Percentiles rank a stretch among this genome's conserved stretches.
Conservation (phyloP, 257 asterid species). For the Solanum arcanum region DNA sequence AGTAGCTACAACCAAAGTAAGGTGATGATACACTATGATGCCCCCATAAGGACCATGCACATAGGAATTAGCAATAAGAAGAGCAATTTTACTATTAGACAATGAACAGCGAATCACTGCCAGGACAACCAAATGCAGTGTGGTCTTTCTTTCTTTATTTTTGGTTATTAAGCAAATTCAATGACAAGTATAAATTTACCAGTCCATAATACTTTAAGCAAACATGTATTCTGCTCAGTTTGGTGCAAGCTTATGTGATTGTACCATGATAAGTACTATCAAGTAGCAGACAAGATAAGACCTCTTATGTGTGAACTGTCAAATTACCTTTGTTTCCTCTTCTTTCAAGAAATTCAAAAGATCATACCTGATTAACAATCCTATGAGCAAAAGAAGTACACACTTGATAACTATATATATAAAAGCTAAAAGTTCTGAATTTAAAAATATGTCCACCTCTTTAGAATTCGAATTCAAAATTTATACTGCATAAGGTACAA, state of each 20-base stretch:
- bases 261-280: neutral
- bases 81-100: neutral
- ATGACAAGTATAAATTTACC: neutral
- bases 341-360: neutral
- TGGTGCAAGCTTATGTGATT: neutral
- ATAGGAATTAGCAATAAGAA: neutral
- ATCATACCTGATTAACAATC: neutral
- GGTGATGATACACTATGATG: neutral
- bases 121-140: neutral
- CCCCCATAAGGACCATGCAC: neutral
- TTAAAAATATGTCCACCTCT: neutral
- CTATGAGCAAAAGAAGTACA: neutral
- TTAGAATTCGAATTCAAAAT: neutral
- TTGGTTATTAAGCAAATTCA: neutral
- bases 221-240: neutral
- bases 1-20: neutral
- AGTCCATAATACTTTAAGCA: neutral
- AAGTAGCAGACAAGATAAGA: neutral
- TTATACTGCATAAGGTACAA: neutral
- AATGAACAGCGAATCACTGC: neutral
- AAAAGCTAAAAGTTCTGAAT: neutral
- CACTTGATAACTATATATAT: neutral
- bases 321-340: neutral
- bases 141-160: neutral
- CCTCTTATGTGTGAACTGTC: neutral